Evolutionary conservation across 2,329 filamentous ascomycete genomes (phyloP).

Genomic region (Penicillium sp.): DNA sequence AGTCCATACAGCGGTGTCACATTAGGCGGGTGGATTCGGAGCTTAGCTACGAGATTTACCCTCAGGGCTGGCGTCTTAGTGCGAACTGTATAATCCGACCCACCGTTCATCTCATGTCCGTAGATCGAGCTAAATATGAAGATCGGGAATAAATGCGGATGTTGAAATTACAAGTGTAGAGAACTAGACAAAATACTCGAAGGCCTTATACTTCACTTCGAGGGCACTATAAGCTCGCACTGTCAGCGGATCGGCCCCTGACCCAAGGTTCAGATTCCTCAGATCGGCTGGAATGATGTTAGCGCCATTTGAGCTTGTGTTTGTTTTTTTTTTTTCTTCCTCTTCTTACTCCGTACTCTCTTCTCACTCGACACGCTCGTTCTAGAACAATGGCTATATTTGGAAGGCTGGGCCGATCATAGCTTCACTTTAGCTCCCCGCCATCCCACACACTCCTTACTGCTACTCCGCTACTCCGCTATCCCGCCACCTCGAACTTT

Average conservation of each 20-base stretch:
- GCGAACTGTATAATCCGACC: conserved; percentile 11
- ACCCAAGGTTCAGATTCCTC: conserved; percentile 9
- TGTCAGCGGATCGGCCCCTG: neutral
- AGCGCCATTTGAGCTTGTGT: conserved; percentile 8
- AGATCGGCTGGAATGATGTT: conserved; percentile 13
- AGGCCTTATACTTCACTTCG: too few species aligned
- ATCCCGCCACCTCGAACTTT: conserved; percentile 9
- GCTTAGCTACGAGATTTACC: neutral
- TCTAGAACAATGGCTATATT: neutral
- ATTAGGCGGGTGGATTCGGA: too few species aligned
- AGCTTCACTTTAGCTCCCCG: conserved; percentile 12
- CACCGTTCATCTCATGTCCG: conserved; percentile 12
- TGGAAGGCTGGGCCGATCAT: conserved; percentile 2
- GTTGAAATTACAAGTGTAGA: too few species aligned
- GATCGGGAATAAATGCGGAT: too few species aligned
- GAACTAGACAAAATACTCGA: too few species aligned
- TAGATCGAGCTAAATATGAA: conserved; percentile 1
- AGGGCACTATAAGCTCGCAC: too few species aligned
- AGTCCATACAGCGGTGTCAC: neutral
- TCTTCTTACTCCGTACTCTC: conserved; percentile 4
- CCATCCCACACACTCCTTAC: conserved; percentile 6
- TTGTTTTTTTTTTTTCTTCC: conserved; percentile 9
- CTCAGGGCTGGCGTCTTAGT: neutral
- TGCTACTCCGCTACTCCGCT: conserved; percentile 7
- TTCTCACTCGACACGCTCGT: neutral